phyloP scores from a whole-genome alignment of 1,139 yeast species.

The Kluyveromyces sp. region DNA sequence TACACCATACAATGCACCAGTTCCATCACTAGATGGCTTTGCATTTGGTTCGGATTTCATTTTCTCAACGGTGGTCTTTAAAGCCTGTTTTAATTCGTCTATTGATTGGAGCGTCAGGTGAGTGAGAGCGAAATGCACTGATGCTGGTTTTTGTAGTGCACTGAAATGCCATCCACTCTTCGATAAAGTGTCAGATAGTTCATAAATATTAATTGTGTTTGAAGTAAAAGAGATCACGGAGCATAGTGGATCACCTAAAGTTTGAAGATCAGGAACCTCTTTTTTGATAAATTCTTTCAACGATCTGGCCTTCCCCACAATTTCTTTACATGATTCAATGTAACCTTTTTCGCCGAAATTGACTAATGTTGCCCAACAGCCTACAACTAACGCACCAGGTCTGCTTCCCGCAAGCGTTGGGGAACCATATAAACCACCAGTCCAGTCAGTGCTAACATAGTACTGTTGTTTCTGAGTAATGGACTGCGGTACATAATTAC shows the following conservation, averaged over 20 bases:
- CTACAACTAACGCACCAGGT: constrained; percentile 94
- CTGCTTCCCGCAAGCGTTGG: constrained; percentile 96
- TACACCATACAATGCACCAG: constrained; percentile 89
- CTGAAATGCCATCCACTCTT: constrained; percentile 84
- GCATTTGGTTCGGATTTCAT: constrained; percentile 32
- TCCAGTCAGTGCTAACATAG: constrained; percentile 77
- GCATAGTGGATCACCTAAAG: constrained; percentile 78
- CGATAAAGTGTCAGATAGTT: constrained; percentile 60
- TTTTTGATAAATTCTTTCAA: constrained; percentile 43
- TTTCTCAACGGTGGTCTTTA: constrained; percentile 43
- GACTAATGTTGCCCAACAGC: constrained; percentile 93
- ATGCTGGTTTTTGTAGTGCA: constrained; percentile 81
- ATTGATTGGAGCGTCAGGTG: constrained; percentile 56
- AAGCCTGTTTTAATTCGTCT: constrained; percentile 51
- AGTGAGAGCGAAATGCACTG: constrained; percentile 85
- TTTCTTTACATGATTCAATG: constrained; percentile 52
- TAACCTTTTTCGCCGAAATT: constrained; percentile 78
- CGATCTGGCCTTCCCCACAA: constrained; percentile 56
- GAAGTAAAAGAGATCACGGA: constrained; percentile 78
- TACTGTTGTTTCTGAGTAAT: constrained; percentile 71
- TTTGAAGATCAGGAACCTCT: constrained; percentile 46
- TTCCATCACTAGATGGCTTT: constrained; percentile 39
- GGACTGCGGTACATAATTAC: constrained; percentile 76
- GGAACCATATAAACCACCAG: constrained; percentile 93
- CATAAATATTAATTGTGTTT: constrained; percentile 55